These are phyloP conservation scores for Aquilaria sinensis DNA, from an alignment of 345 rosid genomes.

Conservation along the genomic window DNA sequence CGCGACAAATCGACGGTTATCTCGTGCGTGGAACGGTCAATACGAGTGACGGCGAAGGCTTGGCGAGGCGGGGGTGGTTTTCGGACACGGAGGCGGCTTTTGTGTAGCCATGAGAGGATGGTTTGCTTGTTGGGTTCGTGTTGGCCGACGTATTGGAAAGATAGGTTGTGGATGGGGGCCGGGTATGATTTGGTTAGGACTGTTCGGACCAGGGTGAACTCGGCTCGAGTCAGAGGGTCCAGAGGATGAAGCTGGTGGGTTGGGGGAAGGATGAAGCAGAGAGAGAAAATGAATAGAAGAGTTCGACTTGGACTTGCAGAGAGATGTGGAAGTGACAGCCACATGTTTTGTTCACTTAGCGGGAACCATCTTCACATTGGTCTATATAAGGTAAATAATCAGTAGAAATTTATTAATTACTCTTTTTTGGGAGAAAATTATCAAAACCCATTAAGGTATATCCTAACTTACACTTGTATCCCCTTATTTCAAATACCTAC, in stretches of 20 bases:
- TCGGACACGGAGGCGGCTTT: neutral
- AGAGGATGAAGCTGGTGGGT: conserved; percentile 24
- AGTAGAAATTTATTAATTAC: no score
- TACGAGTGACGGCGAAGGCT: conserved; percentile 29
- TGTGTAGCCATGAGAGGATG: conserved; percentile 23
- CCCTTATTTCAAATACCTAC: no score
- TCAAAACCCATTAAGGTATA: no score
- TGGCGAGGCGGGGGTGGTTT: conserved; percentile 24
- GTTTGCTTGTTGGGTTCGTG: conserved; percentile 27
- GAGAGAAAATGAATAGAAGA: conserved; percentile 9
- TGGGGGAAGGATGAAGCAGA: neutral
- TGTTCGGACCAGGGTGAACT: conserved; percentile 15
- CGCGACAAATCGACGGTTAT: conserved; percentile 21
- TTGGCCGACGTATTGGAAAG: conserved; percentile 33
- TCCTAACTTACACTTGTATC: no score
- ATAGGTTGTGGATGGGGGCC: conserved; percentile 4
- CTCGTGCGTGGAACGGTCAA: conserved; percentile 22
- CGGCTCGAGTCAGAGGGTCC: conserved; percentile 23
- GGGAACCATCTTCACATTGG: no score
- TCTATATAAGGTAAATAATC: no score
- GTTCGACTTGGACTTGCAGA: neutral
- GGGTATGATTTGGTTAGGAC: conserved; percentile 14
- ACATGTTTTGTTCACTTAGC: neutral
- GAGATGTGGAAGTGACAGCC: conserved; percentile 3
- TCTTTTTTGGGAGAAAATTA: no score